Evolutionary conservation across 1,284 basidiomycete genomes (phyloP), one percentile per base, ranked within the genome.

Genomic region (Phlebopus sp.): DNA sequence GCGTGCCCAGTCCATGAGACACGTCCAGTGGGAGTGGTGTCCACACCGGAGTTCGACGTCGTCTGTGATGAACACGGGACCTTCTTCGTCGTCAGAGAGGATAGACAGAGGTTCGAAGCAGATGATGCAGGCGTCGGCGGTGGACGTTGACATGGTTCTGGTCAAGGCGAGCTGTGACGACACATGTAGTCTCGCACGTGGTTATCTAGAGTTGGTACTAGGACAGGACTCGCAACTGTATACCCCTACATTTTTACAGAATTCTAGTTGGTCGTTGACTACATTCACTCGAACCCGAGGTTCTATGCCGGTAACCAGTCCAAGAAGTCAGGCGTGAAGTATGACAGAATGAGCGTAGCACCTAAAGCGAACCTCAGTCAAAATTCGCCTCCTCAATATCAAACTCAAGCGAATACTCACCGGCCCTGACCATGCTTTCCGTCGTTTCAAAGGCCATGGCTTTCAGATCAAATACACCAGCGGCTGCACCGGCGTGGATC

Each of bases 261-360:
- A 53, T 46, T 50, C 8, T 23, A 19, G 35, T 39, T 35, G 8
- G 32, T 21, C 4, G 29, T 36, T 42, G 15, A 6, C 5, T n/a
- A 35, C 6, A n/a, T 11, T 8, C 14, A 11, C 34, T 15, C n/a
- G 6, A 6, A 11, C 34, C 17, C 31, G 37, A 44, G 6, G 9
- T 29, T 52, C 60, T 57, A 77, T 51, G 66, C 69, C 30, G 84
- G 82, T 47, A 97, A 66, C 93, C 94, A 96, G 49, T 95, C 88
- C 50, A 97, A 74, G 70, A 98, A 94, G 36, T 97, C 85, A 1
- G 96, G 96, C 0, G 96, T 97, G 62, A 98, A 98, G 73, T 99
- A 99, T 1, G 84, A 87, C 50, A 98, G 67, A 55, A 99, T 90
- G 53, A 98, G 73, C 3, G 89, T 93, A 25, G 92, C 92, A 9